phyloP scores from a whole-genome alignment of 2,329 filamentous ascomycete genomes.

The Aspergillus quadricinctus region DNA sequence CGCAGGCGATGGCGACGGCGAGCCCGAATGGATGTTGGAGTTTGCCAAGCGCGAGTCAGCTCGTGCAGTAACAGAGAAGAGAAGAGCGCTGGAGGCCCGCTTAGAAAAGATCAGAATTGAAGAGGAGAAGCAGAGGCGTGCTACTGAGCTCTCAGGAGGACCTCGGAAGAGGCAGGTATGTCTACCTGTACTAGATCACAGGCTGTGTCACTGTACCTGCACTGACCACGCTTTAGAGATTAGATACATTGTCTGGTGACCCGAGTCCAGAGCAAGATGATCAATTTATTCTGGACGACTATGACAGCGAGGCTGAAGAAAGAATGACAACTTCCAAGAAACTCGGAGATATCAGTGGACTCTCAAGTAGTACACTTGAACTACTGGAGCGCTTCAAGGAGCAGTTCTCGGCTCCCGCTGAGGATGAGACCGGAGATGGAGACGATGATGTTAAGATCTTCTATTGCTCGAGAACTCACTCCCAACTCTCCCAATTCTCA shows the following conservation, averaged over 20 bases:
- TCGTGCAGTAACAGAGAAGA: slow-evolving; percentile 60
- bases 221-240: slow-evolving; percentile 22
- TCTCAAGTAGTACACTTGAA: slow-evolving; percentile 71
- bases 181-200: not conserved
- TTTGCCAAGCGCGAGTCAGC: slow-evolving; percentile 67
- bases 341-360: slow-evolving; percentile 39
- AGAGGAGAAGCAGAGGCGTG: slow-evolving; percentile 57
- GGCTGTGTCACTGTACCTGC: not conserved
- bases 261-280: slow-evolving; percentile 50
- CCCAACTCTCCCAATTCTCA: slow-evolving; percentile 84
- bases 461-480: slow-evolving; percentile 90
- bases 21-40: slow-evolving; percentile 81
- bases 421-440: slow-evolving; percentile 46
- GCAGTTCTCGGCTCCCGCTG: slow-evolving; percentile 25
- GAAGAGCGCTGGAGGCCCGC: slow-evolving; percentile 69
- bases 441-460: slow-evolving; percentile 72
- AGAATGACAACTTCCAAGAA: slow-evolving; percentile 20
- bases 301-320: slow-evolving; percentile 59
- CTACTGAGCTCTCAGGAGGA: slow-evolving; percentile 45
- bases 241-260: slow-evolving; percentile 14
- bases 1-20: slow-evolving; percentile 56
- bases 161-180: slow-evolving; percentile 44
- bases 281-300: slow-evolving; percentile 72
- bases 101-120: slow-evolving; percentile 60
- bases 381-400: slow-evolving; percentile 65